Percentiles rank a stretch among this genome's conserved stretches.
Conservation (phyloP, 306 rosid genomes). For the Pterocarpus macrocarpus region DNA sequence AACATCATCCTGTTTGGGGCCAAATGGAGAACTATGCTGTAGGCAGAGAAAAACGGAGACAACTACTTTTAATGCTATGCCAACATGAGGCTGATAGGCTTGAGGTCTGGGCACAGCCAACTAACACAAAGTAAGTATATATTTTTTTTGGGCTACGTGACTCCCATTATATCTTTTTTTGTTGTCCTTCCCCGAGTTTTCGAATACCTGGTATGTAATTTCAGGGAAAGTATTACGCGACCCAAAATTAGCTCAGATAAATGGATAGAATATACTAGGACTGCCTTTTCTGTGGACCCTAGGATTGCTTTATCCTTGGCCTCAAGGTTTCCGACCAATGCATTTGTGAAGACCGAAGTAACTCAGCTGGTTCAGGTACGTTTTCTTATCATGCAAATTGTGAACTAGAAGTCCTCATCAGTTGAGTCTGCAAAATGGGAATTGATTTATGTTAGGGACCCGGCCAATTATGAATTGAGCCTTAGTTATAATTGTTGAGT, state of each 20-base stretch:
- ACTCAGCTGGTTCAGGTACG: constrained; percentile 90
- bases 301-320: constrained; percentile 84
- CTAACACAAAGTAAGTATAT: constrained; percentile 77
- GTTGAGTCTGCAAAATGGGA: constrained; percentile 33
- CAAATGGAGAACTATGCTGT: constrained; percentile 84
- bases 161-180: not conserved
- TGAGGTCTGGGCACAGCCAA: constrained; percentile 98
- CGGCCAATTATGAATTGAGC: too few relatives aligned
- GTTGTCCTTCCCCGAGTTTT: constrained; percentile 33
- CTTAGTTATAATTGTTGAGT: too few relatives aligned
- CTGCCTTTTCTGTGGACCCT: constrained; percentile 96
- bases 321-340: constrained; percentile 84
- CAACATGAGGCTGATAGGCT: constrained; percentile 98
- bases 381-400: constrained; percentile 14
- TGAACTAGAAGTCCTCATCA: constrained; percentile 36
- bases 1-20: constrained; percentile 96
- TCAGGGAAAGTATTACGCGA: constrained; percentile 76
- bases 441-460: not conserved
- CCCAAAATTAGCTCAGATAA: constrained; percentile 84
- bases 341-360: constrained; percentile 83
- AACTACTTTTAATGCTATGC: constrained; percentile 87
- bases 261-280: constrained; percentile 91
- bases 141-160: constrained; percentile 18
- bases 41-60: constrained; percentile 91
- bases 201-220: constrained; percentile 41